These are phyloP conservation scores for Trichoderma polysporum DNA, from an alignment of 2,329 filamentous ascomycete species.

Conservation along the genomic window DNA sequence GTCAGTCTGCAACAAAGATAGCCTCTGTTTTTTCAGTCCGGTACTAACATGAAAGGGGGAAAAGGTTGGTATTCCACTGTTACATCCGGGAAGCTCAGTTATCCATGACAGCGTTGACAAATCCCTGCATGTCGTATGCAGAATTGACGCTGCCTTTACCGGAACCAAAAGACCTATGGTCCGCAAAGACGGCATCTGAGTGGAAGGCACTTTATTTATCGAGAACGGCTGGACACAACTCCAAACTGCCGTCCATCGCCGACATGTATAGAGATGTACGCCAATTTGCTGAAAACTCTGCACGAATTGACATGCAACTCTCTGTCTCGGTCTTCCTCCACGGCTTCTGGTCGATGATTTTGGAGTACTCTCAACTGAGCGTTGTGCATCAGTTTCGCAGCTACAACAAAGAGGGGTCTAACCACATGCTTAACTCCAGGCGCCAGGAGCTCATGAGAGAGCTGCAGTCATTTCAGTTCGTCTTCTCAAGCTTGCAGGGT, in stretches of 20 bases:
- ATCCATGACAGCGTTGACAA: constrained; percentile 65
- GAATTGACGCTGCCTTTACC: constrained; percentile 68
- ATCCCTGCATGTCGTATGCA: constrained; percentile 65
- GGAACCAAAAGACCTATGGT: constrained; percentile 62
- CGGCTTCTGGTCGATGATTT: constrained; percentile 64
- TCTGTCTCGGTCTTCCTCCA: constrained; percentile 62
- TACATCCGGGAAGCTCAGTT: constrained; percentile 66
- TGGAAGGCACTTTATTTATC: constrained; percentile 64
- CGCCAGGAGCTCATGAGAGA: constrained; percentile 63
- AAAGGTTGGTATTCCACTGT: constrained; percentile 61
- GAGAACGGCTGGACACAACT: constrained; percentile 38
- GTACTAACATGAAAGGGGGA: background rate
- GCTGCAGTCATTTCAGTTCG: constrained; percentile 48
- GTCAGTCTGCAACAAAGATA: constrained; percentile 29
- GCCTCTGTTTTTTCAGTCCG: constrained; percentile 14
- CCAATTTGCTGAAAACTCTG: constrained; percentile 48
- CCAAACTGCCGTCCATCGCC: constrained; percentile 50
- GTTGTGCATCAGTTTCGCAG: constrained; percentile 49
- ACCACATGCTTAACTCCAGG: constrained; percentile 51
- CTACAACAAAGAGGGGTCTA: constrained; percentile 45
- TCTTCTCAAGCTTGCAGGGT: constrained; percentile 44
- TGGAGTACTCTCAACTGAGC: constrained; percentile 63
- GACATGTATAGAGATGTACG: constrained; percentile 59
- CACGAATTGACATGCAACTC: constrained; percentile 55
- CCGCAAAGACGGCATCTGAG: constrained; percentile 59